A percentile compares a stretch with the other conserved stretches of the same genome.
Conservation (phyloP, 202 grass and related monocot genomes). For the Zizania palustris region DNA sequence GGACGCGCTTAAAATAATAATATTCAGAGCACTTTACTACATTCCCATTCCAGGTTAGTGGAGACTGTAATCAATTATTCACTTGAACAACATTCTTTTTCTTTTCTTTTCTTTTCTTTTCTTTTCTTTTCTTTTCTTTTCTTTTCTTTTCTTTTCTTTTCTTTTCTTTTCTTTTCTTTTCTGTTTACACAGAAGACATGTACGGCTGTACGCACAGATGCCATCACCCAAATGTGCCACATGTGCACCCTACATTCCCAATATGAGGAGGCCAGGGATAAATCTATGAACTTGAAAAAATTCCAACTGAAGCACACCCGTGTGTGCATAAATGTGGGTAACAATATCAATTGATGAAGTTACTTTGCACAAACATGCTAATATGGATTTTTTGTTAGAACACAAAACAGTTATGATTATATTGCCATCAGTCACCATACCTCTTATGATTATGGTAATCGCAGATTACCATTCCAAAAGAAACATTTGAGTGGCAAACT, state of each 20-base stretch:
- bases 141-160: background rate
- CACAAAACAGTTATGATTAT: slow-evolving; percentile 18
- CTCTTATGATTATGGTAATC: slow-evolving; percentile 9
- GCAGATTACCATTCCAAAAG: background rate
- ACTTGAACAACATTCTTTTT: slow-evolving; percentile 2
- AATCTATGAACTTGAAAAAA: background rate
- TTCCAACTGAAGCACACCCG: background rate
- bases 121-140: background rate
- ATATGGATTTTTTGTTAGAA: background rate
- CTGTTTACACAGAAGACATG: background rate
- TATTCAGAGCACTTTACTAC: background rate
- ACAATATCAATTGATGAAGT: background rate
- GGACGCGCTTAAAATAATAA: background rate
- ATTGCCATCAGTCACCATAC: slow-evolving; percentile 1
- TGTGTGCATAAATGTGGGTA: background rate
- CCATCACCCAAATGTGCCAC: background rate
- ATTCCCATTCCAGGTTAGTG: background rate
- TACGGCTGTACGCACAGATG: background rate
- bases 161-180: background rate
- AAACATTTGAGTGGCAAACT: background rate
- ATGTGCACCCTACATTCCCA: background rate
- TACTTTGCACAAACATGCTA: slow-evolving; percentile 1
- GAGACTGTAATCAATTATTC: slow-evolving; percentile 27
- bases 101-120: background rate
- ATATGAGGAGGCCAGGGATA: background rate